Evolutionary conservation across 2,329 filamentous ascomycete species (phyloP).

Genomic region (Aspergillus brunneoviolaceus): DNA sequence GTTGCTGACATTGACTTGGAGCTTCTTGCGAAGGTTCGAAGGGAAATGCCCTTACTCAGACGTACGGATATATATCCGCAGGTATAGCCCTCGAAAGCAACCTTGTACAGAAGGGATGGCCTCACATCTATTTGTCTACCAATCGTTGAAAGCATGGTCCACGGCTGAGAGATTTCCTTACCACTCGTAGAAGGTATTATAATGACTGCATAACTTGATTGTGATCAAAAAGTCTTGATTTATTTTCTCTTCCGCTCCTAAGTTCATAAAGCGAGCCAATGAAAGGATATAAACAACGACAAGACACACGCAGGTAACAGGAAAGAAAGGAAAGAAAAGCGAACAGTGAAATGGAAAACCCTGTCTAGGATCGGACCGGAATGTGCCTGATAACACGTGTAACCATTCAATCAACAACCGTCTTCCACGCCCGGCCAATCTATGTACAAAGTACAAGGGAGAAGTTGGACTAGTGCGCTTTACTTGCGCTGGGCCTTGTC

Average conservation of each 20-base stretch:
- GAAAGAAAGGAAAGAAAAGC: conserved; percentile 25
- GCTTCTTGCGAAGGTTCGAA: conserved; percentile 52
- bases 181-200: background rate
- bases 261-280: conserved; percentile 14
- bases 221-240: background rate
- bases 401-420: conserved; percentile 30
- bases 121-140: background rate
- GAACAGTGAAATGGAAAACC: conserved; percentile 29
- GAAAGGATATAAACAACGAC: conserved; percentile 21
- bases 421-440: conserved; percentile 34
- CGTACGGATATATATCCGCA: conserved; percentile 54
- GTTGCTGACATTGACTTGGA: conserved; percentile 57
- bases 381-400: conserved; percentile 31
- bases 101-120: background rate
- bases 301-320: conserved; percentile 24
- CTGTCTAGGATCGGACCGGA: conserved; percentile 36
- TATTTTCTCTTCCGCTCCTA: conserved; percentile 14
- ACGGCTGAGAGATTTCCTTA: background rate
- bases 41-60: conserved; percentile 58
- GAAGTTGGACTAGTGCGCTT: conserved; percentile 23
- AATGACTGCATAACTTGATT: background rate
- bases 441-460: conserved; percentile 45
- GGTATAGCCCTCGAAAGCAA: conserved; percentile 29
- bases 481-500: conserved; percentile 57
- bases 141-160: background rate